Base-by-base conservation (phyloP, 768 basidiomycete genomes). In the Leccinum sublutescens region DNA sequence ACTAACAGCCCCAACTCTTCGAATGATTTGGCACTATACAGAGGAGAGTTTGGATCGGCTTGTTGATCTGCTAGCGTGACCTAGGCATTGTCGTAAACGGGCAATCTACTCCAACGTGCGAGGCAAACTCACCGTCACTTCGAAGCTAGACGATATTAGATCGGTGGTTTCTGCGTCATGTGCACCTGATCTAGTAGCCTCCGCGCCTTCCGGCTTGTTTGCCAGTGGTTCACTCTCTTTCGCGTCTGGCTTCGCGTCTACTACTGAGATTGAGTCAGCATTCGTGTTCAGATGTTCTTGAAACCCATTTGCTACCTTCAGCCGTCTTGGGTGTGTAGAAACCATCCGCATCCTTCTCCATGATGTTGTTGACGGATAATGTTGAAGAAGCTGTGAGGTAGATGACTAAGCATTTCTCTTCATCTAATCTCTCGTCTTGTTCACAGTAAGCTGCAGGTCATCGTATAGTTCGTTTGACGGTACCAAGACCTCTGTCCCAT, bases 1-100 rank as follows among this genome's bases (percentile, higher is more conserved):
- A 82, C 93, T 67, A 38, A 98, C 95, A 99, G 75, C 60, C 95
- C 95, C 49, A 99, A 85, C 64, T 98, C 91, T 71, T 99, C 95
- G 63, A 99, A 99, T 0, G 90, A 87, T 74, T 98, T 96, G 29
- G 84, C 90, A 56, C 94, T 96, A 75, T 83, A 96, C 15, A 99
- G 76, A 3, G 96, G 97, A n/a, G 96, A 98, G 70, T 96, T 88
- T 43, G 94, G 91, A 70, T 99, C 93, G 29, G 83, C 86, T 76
- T 98, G 97, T 71, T 96, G 93, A 76, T 98, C 95, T 52, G 95
- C 95, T 58, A 98, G 82, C 19, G 95, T 98, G 62, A 99, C 95
- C 94, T 93, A 66, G 31, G 60, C 21, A 58, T 33, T 49, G 31
- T 50, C 54, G 52, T 62, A 54, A 63, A 62, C 38, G 12, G 45